phyloP scores from a whole-genome alignment of 257 asterid genomes.

The Solanum clarkiae region DNA sequence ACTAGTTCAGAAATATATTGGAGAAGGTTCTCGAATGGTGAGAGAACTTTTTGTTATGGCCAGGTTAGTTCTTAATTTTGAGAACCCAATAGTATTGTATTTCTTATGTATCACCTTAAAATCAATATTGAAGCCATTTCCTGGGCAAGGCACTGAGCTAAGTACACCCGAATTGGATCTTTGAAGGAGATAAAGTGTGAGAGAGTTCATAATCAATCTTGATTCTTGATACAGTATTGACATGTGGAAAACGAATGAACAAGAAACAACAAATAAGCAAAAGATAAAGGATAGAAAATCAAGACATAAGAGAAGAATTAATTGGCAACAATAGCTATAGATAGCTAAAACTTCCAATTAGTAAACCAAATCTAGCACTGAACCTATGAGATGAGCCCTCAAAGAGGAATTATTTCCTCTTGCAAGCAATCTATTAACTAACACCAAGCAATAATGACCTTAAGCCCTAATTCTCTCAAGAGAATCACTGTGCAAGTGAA shows the following conservation, averaged over 20 bases:
- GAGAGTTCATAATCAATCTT: neutral
- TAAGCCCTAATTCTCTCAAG: neutral
- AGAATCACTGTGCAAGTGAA: neutral
- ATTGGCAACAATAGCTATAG: neutral
- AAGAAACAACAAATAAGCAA: neutral
- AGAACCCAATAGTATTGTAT: neutral
- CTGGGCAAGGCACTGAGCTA: neutral
- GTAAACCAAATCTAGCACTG: neutral
- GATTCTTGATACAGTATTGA: neutral
- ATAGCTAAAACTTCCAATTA: neutral
- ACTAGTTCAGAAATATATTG: conserved; percentile 69
- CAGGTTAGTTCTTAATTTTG: conserved; percentile 34
- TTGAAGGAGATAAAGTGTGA: neutral
- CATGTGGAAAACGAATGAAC: neutral
- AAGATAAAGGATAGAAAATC: neutral
- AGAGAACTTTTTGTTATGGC: conserved; percentile 98
- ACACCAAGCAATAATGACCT: neutral
- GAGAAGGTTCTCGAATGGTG: conserved; percentile 90
- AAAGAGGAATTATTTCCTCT: neutral
- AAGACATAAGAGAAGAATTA: neutral
- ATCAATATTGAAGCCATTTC: neutral
- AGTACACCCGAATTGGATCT: neutral
- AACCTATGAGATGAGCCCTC: neutral
- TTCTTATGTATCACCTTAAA: neutral
- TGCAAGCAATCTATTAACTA: neutral